Evolutionary conservation across 2,329 filamentous ascomycete species (phyloP), one percentile per base, ranked within the genome.

Genomic region (Pyricularia pennisetigena): DNA sequence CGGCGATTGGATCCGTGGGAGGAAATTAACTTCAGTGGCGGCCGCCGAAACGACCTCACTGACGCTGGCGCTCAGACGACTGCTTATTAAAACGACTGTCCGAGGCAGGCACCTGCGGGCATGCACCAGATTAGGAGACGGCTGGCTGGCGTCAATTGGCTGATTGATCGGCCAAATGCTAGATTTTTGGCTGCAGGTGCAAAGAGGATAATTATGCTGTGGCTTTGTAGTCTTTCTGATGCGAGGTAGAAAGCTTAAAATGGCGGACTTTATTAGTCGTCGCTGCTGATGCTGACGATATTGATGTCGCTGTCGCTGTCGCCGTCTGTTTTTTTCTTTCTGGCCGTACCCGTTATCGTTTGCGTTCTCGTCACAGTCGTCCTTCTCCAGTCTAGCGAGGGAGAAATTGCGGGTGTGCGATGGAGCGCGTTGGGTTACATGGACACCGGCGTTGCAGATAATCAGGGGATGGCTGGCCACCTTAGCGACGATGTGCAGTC

Each of bases 31-130:
- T 72, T 74, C 72, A 72, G 75, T 77, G 79, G 79, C 80, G 77
- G 77, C 80, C 80, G 82, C 77, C 75, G 77, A 74, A 74, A 82
- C 78, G 81, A 81, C 80, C 78, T 79, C 80, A 79, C 72, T 71
- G 70, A 69, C 69, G 66, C 35, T 65, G 28, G 29, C n/a, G 65
- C 29, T 65, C 23, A 35, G 35, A 65, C 41, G 64, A 32, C 26
- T 28, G 68, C 59, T 28, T 30, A 24, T 54, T 65, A 26, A 26
- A 61, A 7, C n/a, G 28, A 30, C 26, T 26, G 62, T 64, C 62
- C 28, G 28, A 64, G 62, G 62, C 62, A 61, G 57, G 57, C 57
- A 26, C 14, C 57, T 26, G 57, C 26, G n/a, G 57, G 23, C 23
- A 61, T 61, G 57, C 57, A 23, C 57, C 57, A 62, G 59, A 29